Base-by-base conservation (phyloP, 345 rosid species). In the Populus ilicifolia region DNA sequence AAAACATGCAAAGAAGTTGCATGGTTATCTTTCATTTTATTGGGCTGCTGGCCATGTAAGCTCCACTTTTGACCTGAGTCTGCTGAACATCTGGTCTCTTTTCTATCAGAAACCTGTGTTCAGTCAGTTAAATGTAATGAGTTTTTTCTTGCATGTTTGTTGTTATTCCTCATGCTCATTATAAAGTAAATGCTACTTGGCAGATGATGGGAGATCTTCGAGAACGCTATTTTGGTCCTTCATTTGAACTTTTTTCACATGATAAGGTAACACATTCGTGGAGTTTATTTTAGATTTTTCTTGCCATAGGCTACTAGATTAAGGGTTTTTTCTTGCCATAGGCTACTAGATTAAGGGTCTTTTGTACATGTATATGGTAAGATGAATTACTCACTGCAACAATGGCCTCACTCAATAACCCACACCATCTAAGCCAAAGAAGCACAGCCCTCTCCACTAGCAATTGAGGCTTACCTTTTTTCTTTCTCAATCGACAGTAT, bases 201-300 rank as follows among this genome's bases (percentile, higher is more conserved):
- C 85, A 96, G 94, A 89, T 88, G 80, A 82, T 93, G 54, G 93
- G 89, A 82, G 89, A 88, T 90, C 92, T 96, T 67, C 89, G 93
- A 50, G 96, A 96, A 83, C 96, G 97, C 80, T 93, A 88, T 71
- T 96, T 96, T 72, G 99, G 99, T 73, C 98, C 96, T 81, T 73
- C 87, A 8, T 92, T 87, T 84, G 96, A 96, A 82, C 92, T 96
- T 43, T 82, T 72, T 83, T 89, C 96, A 1, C 97, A 93, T 87
- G 97, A 96, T 20, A 93, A 89, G 85, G 99, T 90, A 80, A 81
- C 83, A 7, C 3, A 6, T 9, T 20, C 43, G 9, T 6, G 21
- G 3, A 52, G 9, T 20, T 52, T 52, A 18, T 20, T 50, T 50
- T 18, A 50, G n/a, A 17, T 50, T 18, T 46, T 20, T 52, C 59